Percentiles rank a stretch among this genome's conserved stretches.
phyloP scores from a whole-genome alignment of 306 rosid genomes.

The Ammopiptanthus mongolicus region DNA sequence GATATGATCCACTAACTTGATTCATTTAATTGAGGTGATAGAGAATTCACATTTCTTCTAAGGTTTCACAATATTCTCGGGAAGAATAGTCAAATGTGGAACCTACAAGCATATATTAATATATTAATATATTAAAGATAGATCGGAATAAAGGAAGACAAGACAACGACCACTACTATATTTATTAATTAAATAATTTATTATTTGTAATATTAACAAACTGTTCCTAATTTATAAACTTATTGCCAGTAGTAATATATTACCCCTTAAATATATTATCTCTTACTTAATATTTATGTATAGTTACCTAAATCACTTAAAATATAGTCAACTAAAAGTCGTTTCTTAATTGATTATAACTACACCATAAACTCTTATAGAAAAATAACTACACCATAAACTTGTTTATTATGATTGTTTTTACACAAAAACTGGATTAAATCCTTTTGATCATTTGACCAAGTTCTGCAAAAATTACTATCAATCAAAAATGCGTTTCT shows the following conservation, averaged over 20 bases:
- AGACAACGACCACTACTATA: constrained; percentile 17
- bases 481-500: background rate
- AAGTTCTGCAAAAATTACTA: background rate
- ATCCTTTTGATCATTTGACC: background rate
- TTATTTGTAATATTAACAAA: background rate
- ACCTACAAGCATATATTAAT: constrained; percentile 22
- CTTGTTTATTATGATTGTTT: too few relatives aligned
- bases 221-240: background rate
- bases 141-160: constrained; percentile 10
- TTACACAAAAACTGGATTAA: background rate
- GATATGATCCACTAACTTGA: too few relatives aligned
- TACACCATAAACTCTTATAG: too few relatives aligned
- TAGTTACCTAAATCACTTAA: background rate
- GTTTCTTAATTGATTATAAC: background rate
- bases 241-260: background rate
- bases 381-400: background rate
- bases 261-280: background rate
- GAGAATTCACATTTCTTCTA: too few relatives aligned
- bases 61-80: too few relatives aligned
- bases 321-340: background rate
- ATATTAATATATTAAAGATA: constrained; percentile 8
- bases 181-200: background rate
- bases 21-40: too few relatives aligned
- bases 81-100: too few relatives aligned
- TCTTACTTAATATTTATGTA: background rate